phyloP scores from a whole-genome alignment of 1,284 basidiomycete genomes.

The Fistulina hepatica region DNA sequence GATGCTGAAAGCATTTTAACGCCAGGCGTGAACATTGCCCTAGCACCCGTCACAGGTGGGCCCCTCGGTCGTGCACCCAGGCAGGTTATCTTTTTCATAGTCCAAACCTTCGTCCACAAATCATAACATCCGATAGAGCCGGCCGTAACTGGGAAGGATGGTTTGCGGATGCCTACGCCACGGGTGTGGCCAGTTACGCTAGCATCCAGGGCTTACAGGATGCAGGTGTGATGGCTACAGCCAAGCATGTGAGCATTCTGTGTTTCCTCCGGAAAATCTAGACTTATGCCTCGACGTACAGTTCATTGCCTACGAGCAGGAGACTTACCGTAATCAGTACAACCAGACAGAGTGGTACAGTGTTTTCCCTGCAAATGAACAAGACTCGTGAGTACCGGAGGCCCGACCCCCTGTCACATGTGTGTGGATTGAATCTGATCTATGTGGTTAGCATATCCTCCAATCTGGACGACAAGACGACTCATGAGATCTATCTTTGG shows the following conservation, averaged over 20 bases:
- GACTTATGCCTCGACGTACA: background rate
- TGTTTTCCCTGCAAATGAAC: too few species aligned
- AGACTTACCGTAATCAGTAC: constrained; percentile 27
- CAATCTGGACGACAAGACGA: constrained; percentile 67
- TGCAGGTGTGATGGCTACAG: constrained; percentile 30
- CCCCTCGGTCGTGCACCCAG: constrained; percentile 48
- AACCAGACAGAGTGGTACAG: too few species aligned
- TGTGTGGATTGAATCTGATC: too few species aligned
- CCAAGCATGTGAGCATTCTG: constrained; percentile 8
- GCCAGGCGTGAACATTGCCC: background rate
- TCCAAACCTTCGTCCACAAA: constrained; percentile 5
- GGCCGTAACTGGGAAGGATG: constrained; percentile 86
- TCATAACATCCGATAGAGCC: constrained; percentile 25
- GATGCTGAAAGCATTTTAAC: background rate
- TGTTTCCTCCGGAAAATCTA: background rate
- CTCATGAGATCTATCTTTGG: constrained; percentile 56
- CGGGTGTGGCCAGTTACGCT: constrained; percentile 5
- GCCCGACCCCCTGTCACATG: too few species aligned
- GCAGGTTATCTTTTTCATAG: constrained; percentile 43
- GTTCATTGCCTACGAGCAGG: constrained; percentile 30
- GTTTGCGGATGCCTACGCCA: constrained; percentile 18
- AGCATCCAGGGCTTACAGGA: constrained; percentile 37
- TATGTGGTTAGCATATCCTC: constrained; percentile 30
- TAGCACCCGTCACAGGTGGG: constrained; percentile 24
- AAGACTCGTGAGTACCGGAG: too few species aligned